Evolutionary conservation across 768 basidiomycete species (phyloP).

Genomic region (Lactarius deliciosus): DNA sequence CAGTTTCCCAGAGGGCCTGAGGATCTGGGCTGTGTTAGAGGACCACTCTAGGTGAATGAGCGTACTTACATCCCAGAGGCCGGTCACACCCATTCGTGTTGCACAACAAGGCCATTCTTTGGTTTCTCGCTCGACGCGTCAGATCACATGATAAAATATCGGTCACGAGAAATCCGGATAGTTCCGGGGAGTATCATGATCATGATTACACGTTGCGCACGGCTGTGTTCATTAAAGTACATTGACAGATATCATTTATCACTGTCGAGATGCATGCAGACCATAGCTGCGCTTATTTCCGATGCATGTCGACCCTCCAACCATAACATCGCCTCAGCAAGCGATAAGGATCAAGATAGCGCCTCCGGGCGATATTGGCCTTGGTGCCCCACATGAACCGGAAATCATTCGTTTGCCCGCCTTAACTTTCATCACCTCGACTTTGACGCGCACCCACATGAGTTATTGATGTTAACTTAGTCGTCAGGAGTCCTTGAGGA

Average conservation of each 20-base stretch:
- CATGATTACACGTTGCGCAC: no score
- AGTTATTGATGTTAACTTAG: no score
- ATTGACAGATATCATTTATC: no score
- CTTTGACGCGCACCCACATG: constrained; percentile 60
- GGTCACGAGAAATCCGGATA: no score
- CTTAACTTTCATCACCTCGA: constrained; percentile 61
- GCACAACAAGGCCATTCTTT: not conserved
- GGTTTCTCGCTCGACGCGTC: not conserved
- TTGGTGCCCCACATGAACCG: constrained; percentile 71
- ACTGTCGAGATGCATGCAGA: no score
- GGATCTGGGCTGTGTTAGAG: constrained; percentile 43
- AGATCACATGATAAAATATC: not conserved
- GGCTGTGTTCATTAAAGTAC: no score
- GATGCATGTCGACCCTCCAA: no score
- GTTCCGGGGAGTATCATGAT: no score
- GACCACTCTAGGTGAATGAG: constrained; percentile 31
- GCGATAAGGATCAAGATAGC: no score
- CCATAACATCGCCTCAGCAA: constrained; percentile 77
- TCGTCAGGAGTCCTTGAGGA: no score
- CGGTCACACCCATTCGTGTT: constrained; percentile 24
- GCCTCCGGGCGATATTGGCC: constrained; percentile 37
- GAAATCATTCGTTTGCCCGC: constrained; percentile 53
- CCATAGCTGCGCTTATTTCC: no score
- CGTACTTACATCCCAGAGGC: constrained; percentile 29
- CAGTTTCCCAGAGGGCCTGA: constrained; percentile 66